Base-by-base conservation (phyloP, 495 filamentous ascomycete genomes). In the Penicillium pulvis region DNA sequence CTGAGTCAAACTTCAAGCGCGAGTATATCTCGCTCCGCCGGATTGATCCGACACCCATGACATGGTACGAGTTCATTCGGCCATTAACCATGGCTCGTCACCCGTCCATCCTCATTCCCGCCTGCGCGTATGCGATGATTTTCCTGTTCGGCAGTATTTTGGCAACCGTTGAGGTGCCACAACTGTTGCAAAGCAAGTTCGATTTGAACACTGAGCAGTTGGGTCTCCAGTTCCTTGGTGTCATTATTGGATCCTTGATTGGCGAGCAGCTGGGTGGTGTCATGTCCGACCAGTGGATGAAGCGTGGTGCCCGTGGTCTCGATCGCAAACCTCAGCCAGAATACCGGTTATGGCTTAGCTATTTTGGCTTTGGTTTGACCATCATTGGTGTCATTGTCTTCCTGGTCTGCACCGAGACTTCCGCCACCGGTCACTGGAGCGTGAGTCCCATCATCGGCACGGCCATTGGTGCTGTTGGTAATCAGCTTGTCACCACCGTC, bases 401-500 rank as follows among this genome's bases (percentile, higher is more conserved):
- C 58, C 61, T 49, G 14, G 77, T 19, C 73, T 84, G 5, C 71
- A 74, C 46, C 19, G 71, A 74, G n/a, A 61, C 77, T n/a, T 60
- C 79, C 4, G 73, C 80, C 7, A 45, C 65, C 0, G 56, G 63
- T 20, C 62, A 71, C n/a, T 84, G 79, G 79, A 75, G 78, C 60
- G 72, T 84, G 6, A 73, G 74, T 11, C 82, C 82, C 0, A 70
- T 84, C 16, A 59, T 85, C 33, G 83, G 83, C 1, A 70, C 73
- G 6, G 81, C 70, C 1, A 77, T 86, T 45, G 77, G 73, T 14
- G 79, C 74, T 16, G 74, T 65, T 50, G 82, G 82, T 2, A 86
- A 85, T 58, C 83, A 86, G 66, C 67, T 86, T 26, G 78, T 85
- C 7, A 86, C 83, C 0, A 86, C 81, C 0, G 71, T 85, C 4